Conservation (phyloP, 257 asterid species). For the Petunia secreta region DNA sequence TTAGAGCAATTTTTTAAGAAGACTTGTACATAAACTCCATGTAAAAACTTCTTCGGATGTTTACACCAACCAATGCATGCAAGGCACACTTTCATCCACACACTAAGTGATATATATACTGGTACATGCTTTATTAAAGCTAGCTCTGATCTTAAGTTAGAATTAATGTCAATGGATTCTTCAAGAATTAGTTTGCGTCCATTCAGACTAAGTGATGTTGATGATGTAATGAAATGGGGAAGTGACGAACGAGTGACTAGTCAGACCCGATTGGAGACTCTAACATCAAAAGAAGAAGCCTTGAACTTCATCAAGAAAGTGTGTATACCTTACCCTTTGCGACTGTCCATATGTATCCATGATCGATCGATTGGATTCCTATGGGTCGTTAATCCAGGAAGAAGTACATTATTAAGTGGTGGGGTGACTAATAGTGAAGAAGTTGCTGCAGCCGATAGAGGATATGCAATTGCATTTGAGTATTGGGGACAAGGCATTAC, state of each 20-base stretch:
- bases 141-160: no score
- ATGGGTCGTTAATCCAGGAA: not conserved
- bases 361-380: slow-evolving; percentile 45
- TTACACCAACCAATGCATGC: no score
- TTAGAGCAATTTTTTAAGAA: no score
- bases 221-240: slow-evolving; percentile 2
- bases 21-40: no score
- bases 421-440: not conserved
- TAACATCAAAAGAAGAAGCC: slow-evolving; percentile 43
- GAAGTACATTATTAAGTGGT: not conserved
- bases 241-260: slow-evolving; percentile 27
- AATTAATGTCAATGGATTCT: slow-evolving; percentile 35
- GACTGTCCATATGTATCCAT: slow-evolving; percentile 48
- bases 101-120: no score
- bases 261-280: slow-evolving; percentile 37
- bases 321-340: slow-evolving; percentile 41
- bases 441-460: slow-evolving; percentile 37
- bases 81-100: no score
- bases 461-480: slow-evolving; percentile 41
- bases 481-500: slow-evolving; percentile 52
- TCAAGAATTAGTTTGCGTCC: slow-evolving; percentile 44
- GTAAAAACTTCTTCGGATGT: no score
- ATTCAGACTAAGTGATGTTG: slow-evolving; percentile 31
- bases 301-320: slow-evolving; percentile 32
- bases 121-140: no score